phyloP scores from a whole-genome alignment of 257 asterid genomes.

The Ehretia macrophylla region DNA sequence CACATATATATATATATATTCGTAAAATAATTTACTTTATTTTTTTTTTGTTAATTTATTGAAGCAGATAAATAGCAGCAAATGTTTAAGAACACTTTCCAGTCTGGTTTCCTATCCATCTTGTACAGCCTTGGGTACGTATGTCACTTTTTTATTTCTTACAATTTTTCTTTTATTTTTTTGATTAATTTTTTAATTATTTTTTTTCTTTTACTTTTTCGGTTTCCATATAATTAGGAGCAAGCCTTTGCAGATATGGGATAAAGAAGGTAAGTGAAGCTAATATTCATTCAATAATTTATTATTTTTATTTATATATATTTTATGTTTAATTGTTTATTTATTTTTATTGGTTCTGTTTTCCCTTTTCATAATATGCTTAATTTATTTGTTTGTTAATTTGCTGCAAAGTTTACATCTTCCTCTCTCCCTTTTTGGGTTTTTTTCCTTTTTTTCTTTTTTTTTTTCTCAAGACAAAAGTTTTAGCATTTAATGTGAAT shows the following conservation, averaged over 20 bases:
- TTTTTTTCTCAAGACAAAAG: too few relatives aligned
- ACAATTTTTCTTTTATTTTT: neutral
- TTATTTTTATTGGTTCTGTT: neutral
- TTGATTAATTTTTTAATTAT: slow-evolving; percentile 1
- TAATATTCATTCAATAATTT: neutral
- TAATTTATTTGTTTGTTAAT: too few relatives aligned
- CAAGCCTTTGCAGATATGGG: slow-evolving; percentile 99
- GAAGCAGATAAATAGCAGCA: too few relatives aligned
- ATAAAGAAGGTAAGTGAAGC: slow-evolving; percentile 63
- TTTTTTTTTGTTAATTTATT: too few relatives aligned
- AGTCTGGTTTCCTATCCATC: slow-evolving; percentile 90
- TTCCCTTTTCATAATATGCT: too few relatives aligned
- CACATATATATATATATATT: too few relatives aligned
- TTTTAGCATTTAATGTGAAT: too few relatives aligned
- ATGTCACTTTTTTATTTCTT: neutral
- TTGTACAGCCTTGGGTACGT: slow-evolving; percentile 91
- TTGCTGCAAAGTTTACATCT: too few relatives aligned
- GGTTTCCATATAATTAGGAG: slow-evolving; percentile 46
- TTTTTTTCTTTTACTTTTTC: neutral
- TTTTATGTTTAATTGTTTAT: neutral
- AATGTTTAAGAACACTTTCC: slow-evolving; percentile 96
- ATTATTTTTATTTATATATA: too few relatives aligned
- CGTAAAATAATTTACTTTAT: too few relatives aligned
- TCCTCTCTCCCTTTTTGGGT: too few relatives aligned
- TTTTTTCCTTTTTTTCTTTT: too few relatives aligned